A percentile compares a stretch with the other conserved stretches of the same genome.
Evolutionary conservation across 2,329 filamentous ascomycete genomes (phyloP).

Genomic region (Epicoccum nigrum): DNA sequence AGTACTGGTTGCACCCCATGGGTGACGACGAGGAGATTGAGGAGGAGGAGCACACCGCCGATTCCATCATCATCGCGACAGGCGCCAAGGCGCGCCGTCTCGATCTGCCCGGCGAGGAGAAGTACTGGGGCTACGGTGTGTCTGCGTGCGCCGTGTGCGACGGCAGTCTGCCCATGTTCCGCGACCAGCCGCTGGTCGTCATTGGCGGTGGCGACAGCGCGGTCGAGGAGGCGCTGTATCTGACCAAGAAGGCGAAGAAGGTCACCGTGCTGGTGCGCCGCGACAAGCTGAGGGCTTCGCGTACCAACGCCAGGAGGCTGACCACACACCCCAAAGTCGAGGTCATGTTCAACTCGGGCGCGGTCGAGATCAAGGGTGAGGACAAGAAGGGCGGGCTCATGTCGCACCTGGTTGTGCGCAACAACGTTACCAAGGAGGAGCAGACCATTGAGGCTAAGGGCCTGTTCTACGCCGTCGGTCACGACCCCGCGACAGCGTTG

Average conservation of each 20-base stretch:
- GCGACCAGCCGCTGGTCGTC: slow-evolving; percentile 92
- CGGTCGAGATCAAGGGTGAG: slow-evolving; percentile 83
- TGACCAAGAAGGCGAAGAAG: slow-evolving; percentile 96
- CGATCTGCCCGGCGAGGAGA: slow-evolving; percentile 83
- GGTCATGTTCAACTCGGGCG: slow-evolving; percentile 83
- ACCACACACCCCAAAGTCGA: slow-evolving; percentile 86
- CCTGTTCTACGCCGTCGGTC: slow-evolving; percentile 95
- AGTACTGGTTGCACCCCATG: slow-evolving; percentile 74
- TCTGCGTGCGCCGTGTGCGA: slow-evolving; percentile 97
- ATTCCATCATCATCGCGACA: slow-evolving; percentile 91
- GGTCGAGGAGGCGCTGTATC: slow-evolving; percentile 94
- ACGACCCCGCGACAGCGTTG: slow-evolving; percentile 89
- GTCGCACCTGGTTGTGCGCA: slow-evolving; percentile 83
- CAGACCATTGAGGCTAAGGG: slow-evolving; percentile 90
- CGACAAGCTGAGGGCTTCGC: slow-evolving; percentile 84
- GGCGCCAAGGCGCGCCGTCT: slow-evolving; percentile 90
- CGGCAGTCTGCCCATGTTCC: slow-evolving; percentile 95
- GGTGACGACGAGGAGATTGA: slow-evolving; percentile 80
- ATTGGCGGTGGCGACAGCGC: slow-evolving; percentile 97
- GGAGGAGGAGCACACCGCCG: slow-evolving; percentile 78
- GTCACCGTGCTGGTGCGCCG: slow-evolving; percentile 92
- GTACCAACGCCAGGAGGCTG: slow-evolving; percentile 88
- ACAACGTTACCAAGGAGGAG: slow-evolving; percentile 75
- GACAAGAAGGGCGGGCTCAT: slow-evolving; percentile 77
- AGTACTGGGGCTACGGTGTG: slow-evolving; percentile 97